Evolutionary conservation across 2,329 filamentous ascomycete genomes (phyloP).

Genomic region (Gnomoniopsis sp.): DNA sequence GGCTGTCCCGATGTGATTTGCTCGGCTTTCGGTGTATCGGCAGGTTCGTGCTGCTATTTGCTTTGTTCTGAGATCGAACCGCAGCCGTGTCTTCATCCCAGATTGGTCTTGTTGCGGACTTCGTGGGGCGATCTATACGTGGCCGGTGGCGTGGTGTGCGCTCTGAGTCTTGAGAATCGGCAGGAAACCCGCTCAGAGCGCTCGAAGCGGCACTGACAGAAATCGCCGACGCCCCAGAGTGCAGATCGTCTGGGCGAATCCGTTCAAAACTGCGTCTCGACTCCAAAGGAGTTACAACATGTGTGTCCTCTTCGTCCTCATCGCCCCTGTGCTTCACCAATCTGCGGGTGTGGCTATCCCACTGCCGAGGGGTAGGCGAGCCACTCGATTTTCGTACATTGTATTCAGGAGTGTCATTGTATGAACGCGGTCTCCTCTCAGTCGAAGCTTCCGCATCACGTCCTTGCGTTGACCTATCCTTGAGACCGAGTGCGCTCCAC

Average conservation of each 20-base stretch:
- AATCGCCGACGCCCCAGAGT: constrained; percentile 40
- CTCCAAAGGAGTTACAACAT: constrained; percentile 26
- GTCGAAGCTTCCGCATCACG: constrained; percentile 19
- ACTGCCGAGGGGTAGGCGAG: constrained; percentile 37
- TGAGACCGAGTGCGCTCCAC: constrained; percentile 48
- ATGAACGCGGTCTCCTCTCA: constrained; percentile 2
- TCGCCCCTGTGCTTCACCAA: constrained; percentile 40
- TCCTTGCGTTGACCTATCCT: constrained; percentile 27
- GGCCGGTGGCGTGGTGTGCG: constrained; percentile 4
- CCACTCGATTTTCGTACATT: constrained; percentile 23
- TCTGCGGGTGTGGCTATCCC: constrained; percentile 54
- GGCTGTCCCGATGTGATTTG: constrained; percentile 11
- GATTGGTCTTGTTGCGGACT: background rate
- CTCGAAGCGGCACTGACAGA: constrained; percentile 56
- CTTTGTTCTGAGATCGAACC: constrained; percentile 19
- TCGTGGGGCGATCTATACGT: constrained; percentile 1
- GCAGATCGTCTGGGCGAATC: constrained; percentile 39
- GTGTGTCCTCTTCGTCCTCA: constrained; percentile 29
- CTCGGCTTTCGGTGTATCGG: constrained; percentile 19
- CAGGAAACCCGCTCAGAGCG: constrained; percentile 39
- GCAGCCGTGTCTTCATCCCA: constrained; percentile 15
- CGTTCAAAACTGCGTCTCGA: constrained; percentile 24
- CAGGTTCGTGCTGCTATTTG: constrained; percentile 23
- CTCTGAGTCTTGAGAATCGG: constrained; percentile 23
- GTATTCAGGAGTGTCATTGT: constrained; percentile 1